These are phyloP conservation scores for Fonsecaea pugnacius DNA, from an alignment of 2,329 filamentous ascomycete species.

Conservation along the genomic window DNA sequence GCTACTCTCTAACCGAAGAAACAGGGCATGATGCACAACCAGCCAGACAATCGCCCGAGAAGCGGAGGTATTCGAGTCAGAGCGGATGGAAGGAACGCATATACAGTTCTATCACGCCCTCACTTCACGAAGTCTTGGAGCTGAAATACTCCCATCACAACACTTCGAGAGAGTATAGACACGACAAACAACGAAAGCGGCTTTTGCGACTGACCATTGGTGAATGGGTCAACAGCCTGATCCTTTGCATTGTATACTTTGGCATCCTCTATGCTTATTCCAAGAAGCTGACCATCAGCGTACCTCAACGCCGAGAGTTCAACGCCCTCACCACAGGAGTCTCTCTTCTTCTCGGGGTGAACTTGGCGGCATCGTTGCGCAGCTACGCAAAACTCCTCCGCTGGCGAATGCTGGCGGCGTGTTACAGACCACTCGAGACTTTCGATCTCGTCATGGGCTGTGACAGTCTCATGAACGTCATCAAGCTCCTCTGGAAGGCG, in stretches of 20 bases:
- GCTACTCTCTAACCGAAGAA: constrained; percentile 7
- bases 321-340: constrained; percentile 31
- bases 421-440: constrained; percentile 31
- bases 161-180: constrained; percentile 26
- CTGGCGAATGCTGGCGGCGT: constrained; percentile 31
- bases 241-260: constrained; percentile 28
- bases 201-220: constrained; percentile 32
- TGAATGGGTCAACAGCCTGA: constrained; percentile 31
- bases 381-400: constrained; percentile 33
- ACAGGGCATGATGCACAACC: constrained; percentile 15
- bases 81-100: constrained; percentile 21
- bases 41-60: not conserved
- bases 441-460: constrained; percentile 36
- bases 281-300: constrained; percentile 19
- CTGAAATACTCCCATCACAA: constrained; percentile 9
- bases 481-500: constrained; percentile 31
- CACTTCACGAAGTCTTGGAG: constrained; percentile 26
- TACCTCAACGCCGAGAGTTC: constrained; percentile 30
- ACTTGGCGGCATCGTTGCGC: constrained; percentile 32
- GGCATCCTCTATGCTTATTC: constrained; percentile 30
- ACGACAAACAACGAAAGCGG: constrained; percentile 27
- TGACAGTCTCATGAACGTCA: constrained; percentile 31
- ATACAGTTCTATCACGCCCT: constrained; percentile 24
- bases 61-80: constrained; percentile 20
- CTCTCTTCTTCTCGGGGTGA: constrained; percentile 31